Evolutionary conservation across 1,284 basidiomycete genomes (phyloP), one percentile per base, ranked within the genome.

Genomic region (Rhodotorula sp.): DNA sequence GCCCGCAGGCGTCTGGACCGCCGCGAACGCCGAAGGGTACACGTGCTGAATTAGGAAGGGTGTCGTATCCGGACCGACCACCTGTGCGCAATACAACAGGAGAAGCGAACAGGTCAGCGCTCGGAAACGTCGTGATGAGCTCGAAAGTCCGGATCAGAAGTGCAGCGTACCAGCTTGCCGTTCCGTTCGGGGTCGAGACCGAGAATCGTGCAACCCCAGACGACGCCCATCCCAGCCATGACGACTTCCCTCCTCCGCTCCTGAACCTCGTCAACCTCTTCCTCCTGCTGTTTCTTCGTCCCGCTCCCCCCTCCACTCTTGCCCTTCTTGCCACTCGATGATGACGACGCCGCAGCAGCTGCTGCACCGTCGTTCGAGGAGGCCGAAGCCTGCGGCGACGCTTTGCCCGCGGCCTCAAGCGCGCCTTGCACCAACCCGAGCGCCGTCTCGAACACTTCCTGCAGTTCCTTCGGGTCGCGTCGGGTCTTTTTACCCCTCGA

Each of bases 181-280:
- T 79, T 80, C 30, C 87, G 87, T 74, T 87, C 87, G 85, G 68
- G 69, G 1, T 71, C 74, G 5, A 77, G 60, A 2, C 79, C 76
- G 17, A 82, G 69, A 66, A 81, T 79, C 1, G 78, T 77, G n/a
- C 82, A 68, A 10, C 83, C 83, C 81, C 82, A 82, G 20, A 81
- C 70, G 64, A 81, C 80, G 15, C 82, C 83, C 10, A 81, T 64
- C 4, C 70, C 64, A 3, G 70, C 73, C 65, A 67, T 71, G n/a
- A 71, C 67, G n/a, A 75, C 53, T 60, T 76, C 71, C 58, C 66
- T 62, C 59, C 68, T 42, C 30, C 68, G 48, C 49, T 72, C 67
- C 64, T 72, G 66, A 3, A 65, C 67, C 44, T 74, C 72, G 20
- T 73, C 69, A 24, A 60, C 69, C 51, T 71, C 70, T 5, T 72